Base-by-base conservation (phyloP, 116 monocot genomes). In the Cymodocea nodosa region DNA sequence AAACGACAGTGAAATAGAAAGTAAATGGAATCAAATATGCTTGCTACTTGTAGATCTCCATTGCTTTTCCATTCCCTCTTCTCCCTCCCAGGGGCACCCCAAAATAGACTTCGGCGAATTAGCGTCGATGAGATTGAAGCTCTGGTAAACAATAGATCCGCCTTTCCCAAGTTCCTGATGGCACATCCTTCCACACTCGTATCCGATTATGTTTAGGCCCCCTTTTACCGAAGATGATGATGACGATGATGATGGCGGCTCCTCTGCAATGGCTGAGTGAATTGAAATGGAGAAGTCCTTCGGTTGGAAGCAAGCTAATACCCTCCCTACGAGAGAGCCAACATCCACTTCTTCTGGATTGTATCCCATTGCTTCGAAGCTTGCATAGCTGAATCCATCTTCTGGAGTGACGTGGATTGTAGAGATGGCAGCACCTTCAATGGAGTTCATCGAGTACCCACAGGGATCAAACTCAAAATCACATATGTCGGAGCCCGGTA, bases 381-480 rank as follows among this genome's bases (percentile, higher is more conserved):
- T 92, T 2, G 92, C 87, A 61, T 92, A 92, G 76, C 92, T 92
- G 74, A 82, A 87, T 5, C 82, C 84, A 22, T 87, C 82, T 74
- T 92, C 92, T 0, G 92, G 92, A 0, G 92, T 84, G 11, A 92
- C 92, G 58, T 92, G 92, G 65, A 92, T 79, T 0, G 87, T 87
- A 0, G 92, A 92, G 17, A 82, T 65, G 15, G 87, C 87, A 16
- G 76, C 1, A 4, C 68, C 80, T 50, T 57, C 40, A 52, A 87
- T 76, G 16, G 69, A 87, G 61, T 92, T 92, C 92, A 92, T 92
- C 0, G 92, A 92, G 50, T 92, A 92, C 17, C 92, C 92, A 54
- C 92, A 92, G 23, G 92, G 92, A 2, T 92, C 92, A 30, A 92
- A 92, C 22, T 80, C 87, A 65, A 87, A 87, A 65, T 92, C 92